Base-by-base conservation (phyloP, 2,329 filamentous ascomycete species). In the Didymella pomorum region DNA sequence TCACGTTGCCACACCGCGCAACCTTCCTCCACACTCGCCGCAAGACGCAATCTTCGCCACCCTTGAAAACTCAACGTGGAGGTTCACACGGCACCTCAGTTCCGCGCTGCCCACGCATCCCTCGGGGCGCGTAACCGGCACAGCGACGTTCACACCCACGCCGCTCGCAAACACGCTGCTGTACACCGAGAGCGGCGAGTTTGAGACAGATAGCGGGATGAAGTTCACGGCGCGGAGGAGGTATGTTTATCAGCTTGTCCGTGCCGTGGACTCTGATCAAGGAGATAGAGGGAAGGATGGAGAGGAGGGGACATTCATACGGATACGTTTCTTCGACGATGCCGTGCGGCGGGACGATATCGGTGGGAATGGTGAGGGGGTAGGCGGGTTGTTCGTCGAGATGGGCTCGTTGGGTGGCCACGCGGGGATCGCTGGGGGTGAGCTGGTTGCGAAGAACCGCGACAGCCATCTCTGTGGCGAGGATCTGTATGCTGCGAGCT, bases 301-400 rank as follows among this genome's bases (percentile, higher is more conserved):
- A 25, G 23, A 25, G 23, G 7, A 25, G 23, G 23, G 23, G 7
- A 25, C 54, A 2, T 54, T 56, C 21, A 62, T 64, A 2, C 42
- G 52, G 1, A 52, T 67, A 3, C 51, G 54, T 7, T 70, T 71
- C 48, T 63, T 64, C 52, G 58, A 66, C 37, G 66, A 70, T 20
- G 12, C 42, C 2, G 18, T 12, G 8, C 35, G 35, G 7, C n/a
- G 35, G 18, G 2, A 42, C 39, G 51, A 35, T 2, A 47, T 58
- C 33, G 62, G 61, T 2, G 60, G 57, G 58, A 67, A 59, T 8
- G 62, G 61, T 0, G 80, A 80, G 53, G 81, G 82, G 4, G 85
- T 89, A 0, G 90, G 93, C 67, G 92, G 91, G 56, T 76, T 93
- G 20, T 94, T 94, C 70, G 89, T 93, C 63, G 84, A 89, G 64